Evolutionary conservation across 2,329 filamentous ascomycete genomes (phyloP).

Genomic region (Alternaria alternata): DNA sequence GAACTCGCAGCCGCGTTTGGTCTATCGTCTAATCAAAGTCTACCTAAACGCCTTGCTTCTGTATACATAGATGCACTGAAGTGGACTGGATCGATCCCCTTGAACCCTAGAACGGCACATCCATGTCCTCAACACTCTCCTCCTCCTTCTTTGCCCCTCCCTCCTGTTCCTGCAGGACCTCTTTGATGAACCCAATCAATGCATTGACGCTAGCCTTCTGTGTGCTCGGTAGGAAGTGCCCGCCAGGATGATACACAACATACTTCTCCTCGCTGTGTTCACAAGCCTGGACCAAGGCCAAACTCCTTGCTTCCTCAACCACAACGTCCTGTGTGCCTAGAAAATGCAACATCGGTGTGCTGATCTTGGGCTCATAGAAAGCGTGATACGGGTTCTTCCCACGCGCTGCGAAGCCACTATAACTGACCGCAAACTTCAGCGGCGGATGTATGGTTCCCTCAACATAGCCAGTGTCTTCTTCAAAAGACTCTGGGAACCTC

Average conservation of each 20-base stretch:
- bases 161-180: constrained; percentile 55
- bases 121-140: constrained; percentile 72
- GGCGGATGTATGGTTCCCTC: constrained; percentile 58
- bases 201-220: constrained; percentile 82
- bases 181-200: constrained; percentile 74
- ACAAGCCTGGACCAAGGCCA: constrained; percentile 72
- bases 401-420: constrained; percentile 78
- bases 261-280: constrained; percentile 57
- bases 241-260: constrained; percentile 80
- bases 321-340: constrained; percentile 86
- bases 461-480: constrained; percentile 25
- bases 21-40: background rate
- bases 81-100: background rate
- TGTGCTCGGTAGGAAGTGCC: constrained; percentile 83
- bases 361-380: constrained; percentile 78
- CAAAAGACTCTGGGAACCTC: constrained; percentile 59
- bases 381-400: constrained; percentile 68
- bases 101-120: constrained; percentile 67
- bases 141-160: constrained; percentile 52
- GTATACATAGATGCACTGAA: background rate
- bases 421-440: constrained; percentile 75
- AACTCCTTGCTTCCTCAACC: constrained; percentile 78
- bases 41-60: constrained; percentile 1
- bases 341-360: constrained; percentile 81
- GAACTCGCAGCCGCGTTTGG: background rate